A percentile compares a stretch with the other conserved stretches of the same genome.
phyloP scores from a whole-genome alignment of 148 eudicot genomes.

The Arctostaphylos glauca region DNA sequence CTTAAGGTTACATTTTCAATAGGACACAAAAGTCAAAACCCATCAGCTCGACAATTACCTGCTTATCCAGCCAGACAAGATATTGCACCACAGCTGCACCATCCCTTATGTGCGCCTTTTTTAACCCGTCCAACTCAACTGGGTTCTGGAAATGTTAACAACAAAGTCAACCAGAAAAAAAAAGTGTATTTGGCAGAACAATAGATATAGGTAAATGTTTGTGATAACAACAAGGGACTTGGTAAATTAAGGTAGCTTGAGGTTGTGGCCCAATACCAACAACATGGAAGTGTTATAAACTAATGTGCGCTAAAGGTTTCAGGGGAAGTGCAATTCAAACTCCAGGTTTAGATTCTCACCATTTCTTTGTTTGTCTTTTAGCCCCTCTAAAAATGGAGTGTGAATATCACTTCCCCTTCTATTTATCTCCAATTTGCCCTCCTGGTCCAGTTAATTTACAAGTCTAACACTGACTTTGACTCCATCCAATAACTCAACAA shows the following conservation, averaged over 20 bases:
- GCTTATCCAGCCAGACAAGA: conserved; percentile 95
- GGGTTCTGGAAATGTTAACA: conserved; percentile 55
- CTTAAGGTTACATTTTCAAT: background rate
- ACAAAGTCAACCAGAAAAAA: background rate
- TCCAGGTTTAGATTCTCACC: background rate
- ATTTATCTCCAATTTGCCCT: background rate
- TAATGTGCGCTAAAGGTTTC: background rate
- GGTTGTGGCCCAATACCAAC: background rate
- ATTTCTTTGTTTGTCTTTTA: background rate
- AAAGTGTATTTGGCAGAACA: background rate
- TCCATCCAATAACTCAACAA: background rate
- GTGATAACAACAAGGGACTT: background rate
- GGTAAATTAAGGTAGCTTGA: background rate
- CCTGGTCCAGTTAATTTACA: background rate
- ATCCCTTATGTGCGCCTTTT: conserved; percentile 82
- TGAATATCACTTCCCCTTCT: no score
- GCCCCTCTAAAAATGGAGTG: background rate
- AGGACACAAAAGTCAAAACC: conserved; percentile 7
- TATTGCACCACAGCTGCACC: conserved; percentile 97
- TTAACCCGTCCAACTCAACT: conserved; percentile 85
- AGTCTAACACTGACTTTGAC: conserved; percentile 5
- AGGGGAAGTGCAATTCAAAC: background rate
- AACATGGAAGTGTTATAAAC: background rate
- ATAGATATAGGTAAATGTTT: background rate
- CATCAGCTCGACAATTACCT: conserved; percentile 41